phyloP scores from a whole-genome alignment of 2,329 filamentous ascomycete genomes.

The Bipolaris gigantea region DNA sequence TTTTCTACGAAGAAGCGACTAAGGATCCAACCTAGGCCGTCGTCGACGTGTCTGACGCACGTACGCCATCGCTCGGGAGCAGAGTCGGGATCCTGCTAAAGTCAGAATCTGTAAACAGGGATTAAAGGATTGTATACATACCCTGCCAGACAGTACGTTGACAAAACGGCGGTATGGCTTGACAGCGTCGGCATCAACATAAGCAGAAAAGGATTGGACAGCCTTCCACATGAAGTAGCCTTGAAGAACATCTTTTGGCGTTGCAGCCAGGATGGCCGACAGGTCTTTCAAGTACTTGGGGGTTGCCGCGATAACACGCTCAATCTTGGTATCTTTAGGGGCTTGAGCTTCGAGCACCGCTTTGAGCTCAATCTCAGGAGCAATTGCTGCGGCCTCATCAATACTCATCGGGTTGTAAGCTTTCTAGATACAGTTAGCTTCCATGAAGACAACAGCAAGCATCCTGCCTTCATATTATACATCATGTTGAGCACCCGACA shows the following conservation, averaged over 20 bases:
- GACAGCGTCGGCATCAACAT: constrained; percentile 62
- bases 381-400: constrained; percentile 57
- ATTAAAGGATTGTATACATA: constrained; percentile 2
- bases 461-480: neutral
- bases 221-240: constrained; percentile 68
- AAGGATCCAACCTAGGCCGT: constrained; percentile 66
- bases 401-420: constrained; percentile 67
- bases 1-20: constrained; percentile 72
- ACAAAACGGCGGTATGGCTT: constrained; percentile 62
- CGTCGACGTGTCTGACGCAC: constrained; percentile 62
- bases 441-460: neutral
- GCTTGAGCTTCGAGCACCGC: constrained; percentile 57
- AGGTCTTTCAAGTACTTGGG: constrained; percentile 64
- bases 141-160: constrained; percentile 62
- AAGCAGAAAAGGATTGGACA: constrained; percentile 56
- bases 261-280: constrained; percentile 57
- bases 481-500: neutral
- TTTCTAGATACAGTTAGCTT: constrained; percentile 41
- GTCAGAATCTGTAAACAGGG: constrained; percentile 17
- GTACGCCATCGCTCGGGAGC: constrained; percentile 67
- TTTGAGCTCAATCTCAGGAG: constrained; percentile 60
- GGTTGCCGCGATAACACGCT: constrained; percentile 61
- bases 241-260: constrained; percentile 59
- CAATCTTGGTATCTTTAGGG: constrained; percentile 54
- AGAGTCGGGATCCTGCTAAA: constrained; percentile 57